phyloP scores from a whole-genome alignment of 345 rosid genomes.

The Bruguiera gymnorhiza region DNA sequence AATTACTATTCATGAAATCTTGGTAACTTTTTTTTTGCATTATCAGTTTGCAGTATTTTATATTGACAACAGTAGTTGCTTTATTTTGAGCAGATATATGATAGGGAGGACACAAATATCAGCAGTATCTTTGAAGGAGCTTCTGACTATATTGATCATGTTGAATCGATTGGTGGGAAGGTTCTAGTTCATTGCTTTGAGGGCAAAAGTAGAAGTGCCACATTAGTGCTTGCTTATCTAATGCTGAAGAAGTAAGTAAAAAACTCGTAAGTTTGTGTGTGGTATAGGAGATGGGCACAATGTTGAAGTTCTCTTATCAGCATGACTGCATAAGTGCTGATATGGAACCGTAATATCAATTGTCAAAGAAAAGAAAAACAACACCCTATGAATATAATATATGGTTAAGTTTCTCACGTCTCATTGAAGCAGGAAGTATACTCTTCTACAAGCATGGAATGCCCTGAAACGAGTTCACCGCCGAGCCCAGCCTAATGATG shows the following conservation, averaged over 20 bases:
- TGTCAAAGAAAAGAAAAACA: too few relatives aligned
- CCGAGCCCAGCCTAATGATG: constrained; percentile 96
- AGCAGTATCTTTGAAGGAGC: constrained; percentile 79
- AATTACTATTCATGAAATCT: neutral
- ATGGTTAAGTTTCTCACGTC: too few relatives aligned
- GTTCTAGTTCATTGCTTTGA: constrained; percentile 96
- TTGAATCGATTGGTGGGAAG: constrained; percentile 69
- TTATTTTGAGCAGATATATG: constrained; percentile 56
- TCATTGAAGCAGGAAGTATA: constrained; percentile 52
- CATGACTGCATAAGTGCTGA: neutral
- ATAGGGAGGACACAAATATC: constrained; percentile 78
- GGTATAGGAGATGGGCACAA: neutral
- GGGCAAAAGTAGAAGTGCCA: constrained; percentile 98
- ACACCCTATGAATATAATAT: too few relatives aligned
- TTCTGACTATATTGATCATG: constrained; percentile 68
- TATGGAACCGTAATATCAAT: neutral
- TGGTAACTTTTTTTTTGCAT: neutral
- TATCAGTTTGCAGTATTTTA: neutral
- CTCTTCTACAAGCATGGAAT: constrained; percentile 78
- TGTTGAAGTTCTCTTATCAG: neutral
- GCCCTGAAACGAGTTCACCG: constrained; percentile 75
- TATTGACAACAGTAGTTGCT: neutral
- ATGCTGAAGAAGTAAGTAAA: constrained; percentile 86
- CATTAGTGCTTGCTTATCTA: constrained; percentile 74
- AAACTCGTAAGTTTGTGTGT: neutral